Conservation (phyloP, 352 stramenopile species). For the Phytophthora tubulina region DNA sequence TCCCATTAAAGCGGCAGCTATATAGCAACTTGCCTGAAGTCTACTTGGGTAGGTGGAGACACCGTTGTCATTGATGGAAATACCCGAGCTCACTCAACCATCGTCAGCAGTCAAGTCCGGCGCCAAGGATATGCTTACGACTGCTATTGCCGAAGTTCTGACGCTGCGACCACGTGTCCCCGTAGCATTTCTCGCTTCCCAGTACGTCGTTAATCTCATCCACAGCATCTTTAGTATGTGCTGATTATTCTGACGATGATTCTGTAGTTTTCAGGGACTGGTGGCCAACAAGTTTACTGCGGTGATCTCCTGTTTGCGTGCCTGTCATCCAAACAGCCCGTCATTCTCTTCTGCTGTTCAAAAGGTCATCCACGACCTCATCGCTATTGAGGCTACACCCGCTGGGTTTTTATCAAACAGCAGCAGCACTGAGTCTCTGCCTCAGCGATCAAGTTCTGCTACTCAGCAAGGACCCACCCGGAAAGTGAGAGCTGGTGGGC, state of each 20-base stretch:
- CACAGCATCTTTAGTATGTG: not conserved
- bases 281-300: constrained; percentile 19
- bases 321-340: constrained; percentile 29
- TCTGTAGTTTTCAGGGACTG: constrained; percentile 37
- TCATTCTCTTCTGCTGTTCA: constrained; percentile 33
- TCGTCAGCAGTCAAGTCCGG: constrained; percentile 32
- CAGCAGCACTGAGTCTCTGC: constrained; percentile 7
- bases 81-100: not conserved
- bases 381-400: constrained; percentile 1
- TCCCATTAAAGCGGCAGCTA: no score
- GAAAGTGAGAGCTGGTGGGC: constrained; percentile 12
- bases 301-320: constrained; percentile 23
- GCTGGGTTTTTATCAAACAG: constrained; percentile 1
- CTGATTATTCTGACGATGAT: no score
- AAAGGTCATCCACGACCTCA: constrained; percentile 31
- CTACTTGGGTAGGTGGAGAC: constrained; percentile 19
- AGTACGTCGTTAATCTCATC: constrained; percentile 20
- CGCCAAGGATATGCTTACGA: constrained; percentile 31
- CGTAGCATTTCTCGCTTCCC: constrained; percentile 32
- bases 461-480: not conserved
- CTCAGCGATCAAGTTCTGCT: constrained; percentile 10
- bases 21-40: constrained; percentile 8
- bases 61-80: not conserved
- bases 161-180: constrained; percentile 33
- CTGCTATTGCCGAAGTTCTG: constrained; percentile 30